Evolutionary conservation across 441 rosid genomes (phyloP).

Genomic region (Euphorbia schlechtendalii): DNA sequence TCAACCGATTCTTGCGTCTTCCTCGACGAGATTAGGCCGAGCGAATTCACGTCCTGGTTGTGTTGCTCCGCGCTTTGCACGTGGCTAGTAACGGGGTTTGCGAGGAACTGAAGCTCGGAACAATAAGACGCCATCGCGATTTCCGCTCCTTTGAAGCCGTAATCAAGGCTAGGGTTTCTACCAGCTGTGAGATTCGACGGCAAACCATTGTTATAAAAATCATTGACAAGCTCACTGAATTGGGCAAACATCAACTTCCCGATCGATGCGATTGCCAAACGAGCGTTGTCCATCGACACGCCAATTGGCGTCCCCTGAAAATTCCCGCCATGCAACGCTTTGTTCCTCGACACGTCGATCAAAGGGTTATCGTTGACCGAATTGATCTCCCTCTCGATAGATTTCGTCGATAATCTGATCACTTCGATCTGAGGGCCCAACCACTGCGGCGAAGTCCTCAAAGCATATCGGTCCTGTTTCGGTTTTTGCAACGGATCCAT

Average conservation of each 20-base stretch:
- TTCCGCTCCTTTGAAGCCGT: slow-evolving; percentile 88
- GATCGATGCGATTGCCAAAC: slow-evolving; percentile 51
- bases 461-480: slow-evolving; percentile 64
- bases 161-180: slow-evolving; percentile 67
- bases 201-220: slow-evolving; percentile 77
- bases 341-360: slow-evolving; percentile 64
- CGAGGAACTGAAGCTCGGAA: slow-evolving; percentile 53
- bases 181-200: slow-evolving; percentile 72
- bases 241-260: slow-evolving; percentile 88
- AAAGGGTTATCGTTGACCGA: slow-evolving; percentile 70
- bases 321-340: slow-evolving; percentile 78
- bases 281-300: slow-evolving; percentile 63
- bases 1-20: slow-evolving; percentile 65
- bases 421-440: slow-evolving; percentile 67
- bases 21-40: slow-evolving; percentile 64
- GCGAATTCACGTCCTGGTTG: slow-evolving; percentile 61
- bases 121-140: slow-evolving; percentile 92
- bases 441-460: slow-evolving; percentile 72
- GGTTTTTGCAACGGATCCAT: slow-evolving; percentile 64
- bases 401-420: slow-evolving; percentile 52
- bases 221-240: slow-evolving; percentile 77
- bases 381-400: slow-evolving; percentile 64
- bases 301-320: slow-evolving; percentile 93
- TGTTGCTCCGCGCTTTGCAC: slow-evolving; percentile 66
- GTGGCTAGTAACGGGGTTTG: slow-evolving; percentile 56